phyloP scores from a whole-genome alignment of 768 basidiomycete species.

The Lentinula boryana region DNA sequence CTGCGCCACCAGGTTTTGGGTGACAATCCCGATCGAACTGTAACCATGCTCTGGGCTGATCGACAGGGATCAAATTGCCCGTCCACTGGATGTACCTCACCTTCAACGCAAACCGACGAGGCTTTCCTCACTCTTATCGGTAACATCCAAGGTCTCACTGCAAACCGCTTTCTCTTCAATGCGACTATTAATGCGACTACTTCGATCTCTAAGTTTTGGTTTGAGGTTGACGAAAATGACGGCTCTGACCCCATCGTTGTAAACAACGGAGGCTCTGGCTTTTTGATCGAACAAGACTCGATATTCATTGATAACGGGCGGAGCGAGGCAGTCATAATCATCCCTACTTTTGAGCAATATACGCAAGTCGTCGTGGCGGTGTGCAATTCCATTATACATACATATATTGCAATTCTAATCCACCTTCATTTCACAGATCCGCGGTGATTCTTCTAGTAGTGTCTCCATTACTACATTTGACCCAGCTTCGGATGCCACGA shows the following conservation, averaged over 20 bases:
- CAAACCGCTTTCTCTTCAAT: conserved; percentile 38
- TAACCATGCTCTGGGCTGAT: conserved; percentile 1
- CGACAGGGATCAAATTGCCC: not conserved
- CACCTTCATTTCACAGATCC: not conserved
- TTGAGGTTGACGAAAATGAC: conserved; percentile 38
- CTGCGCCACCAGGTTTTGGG: not conserved
- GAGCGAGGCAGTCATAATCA: not conserved
- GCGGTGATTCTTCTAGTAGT: not conserved
- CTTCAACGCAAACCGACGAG: not conserved
- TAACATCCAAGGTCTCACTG: conserved; percentile 17
- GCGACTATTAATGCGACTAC: conserved; percentile 30
- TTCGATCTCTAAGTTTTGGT: conserved; percentile 47
- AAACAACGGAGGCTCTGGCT: conserved; percentile 38
- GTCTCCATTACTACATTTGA: not conserved
- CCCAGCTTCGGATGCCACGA: too few species aligned
- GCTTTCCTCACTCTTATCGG: not conserved
- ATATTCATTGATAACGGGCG: conserved; percentile 25
- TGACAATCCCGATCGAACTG: not conserved
- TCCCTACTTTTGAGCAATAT: not conserved
- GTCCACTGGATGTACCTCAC: not conserved
- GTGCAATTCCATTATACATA: not conserved
- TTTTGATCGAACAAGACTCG: conserved; percentile 35
- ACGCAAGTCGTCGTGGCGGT: not conserved
- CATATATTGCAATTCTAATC: not conserved
- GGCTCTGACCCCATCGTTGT: conserved; percentile 29